Conservation (phyloP, 2,329 filamentous ascomycete species). For the Claviceps monticola region DNA sequence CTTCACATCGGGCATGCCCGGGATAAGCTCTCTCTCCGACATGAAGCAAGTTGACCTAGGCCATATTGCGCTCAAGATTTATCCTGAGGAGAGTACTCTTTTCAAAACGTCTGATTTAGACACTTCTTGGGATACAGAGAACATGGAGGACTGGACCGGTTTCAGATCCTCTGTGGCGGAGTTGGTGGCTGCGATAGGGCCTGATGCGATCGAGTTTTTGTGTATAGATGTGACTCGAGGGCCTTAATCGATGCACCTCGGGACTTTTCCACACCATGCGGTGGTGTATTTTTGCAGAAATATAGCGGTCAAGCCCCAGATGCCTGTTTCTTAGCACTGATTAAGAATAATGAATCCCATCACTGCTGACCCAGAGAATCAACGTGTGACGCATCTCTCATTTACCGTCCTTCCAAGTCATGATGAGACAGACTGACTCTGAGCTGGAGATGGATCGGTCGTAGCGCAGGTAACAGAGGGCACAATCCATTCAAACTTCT, state of each 20-base stretch:
- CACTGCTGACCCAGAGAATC: too few relatives aligned
- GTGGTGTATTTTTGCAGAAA: not conserved
- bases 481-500: too few relatives aligned
- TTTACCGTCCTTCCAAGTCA: too few relatives aligned
- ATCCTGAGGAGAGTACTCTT: slow-evolving; percentile 17
- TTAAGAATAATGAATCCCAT: too few relatives aligned
- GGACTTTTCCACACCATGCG: not conserved
- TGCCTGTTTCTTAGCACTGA: too few relatives aligned
- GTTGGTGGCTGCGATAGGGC: slow-evolving; percentile 50
- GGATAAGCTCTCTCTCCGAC: slow-evolving; percentile 41
- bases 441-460: too few relatives aligned
- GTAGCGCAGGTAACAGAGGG: too few relatives aligned
- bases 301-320: too few relatives aligned
- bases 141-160: slow-evolving; percentile 32
- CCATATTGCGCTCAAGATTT: slow-evolving; percentile 39
- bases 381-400: too few relatives aligned
- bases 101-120: slow-evolving; percentile 38
- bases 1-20: slow-evolving; percentile 52
- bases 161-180: slow-evolving; percentile 54
- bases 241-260: not conserved
- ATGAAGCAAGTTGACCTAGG: slow-evolving; percentile 44
- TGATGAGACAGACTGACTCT: too few relatives aligned
- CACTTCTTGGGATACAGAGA: slow-evolving; percentile 39
- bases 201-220: slow-evolving; percentile 40
- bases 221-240: slow-evolving; percentile 41